Evolutionary conservation across 352 stramenopile species (phyloP).

Genomic region (Chrysophaeum taylorii): DNA sequence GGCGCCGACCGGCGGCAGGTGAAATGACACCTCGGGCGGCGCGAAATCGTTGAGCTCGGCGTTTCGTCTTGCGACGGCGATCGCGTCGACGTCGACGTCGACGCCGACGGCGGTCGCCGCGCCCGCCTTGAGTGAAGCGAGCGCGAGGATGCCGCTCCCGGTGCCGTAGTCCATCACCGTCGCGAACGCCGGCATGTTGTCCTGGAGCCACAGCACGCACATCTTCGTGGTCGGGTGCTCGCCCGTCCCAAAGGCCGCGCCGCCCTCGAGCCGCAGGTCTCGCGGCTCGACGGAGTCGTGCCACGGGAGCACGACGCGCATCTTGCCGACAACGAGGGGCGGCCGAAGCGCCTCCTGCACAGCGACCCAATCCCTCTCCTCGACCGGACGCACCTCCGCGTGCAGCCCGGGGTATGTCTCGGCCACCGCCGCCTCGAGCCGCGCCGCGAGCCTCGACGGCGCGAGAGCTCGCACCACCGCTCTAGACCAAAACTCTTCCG

Average conservation of each 20-base stretch:
- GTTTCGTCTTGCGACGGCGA: slow-evolving; percentile 37
- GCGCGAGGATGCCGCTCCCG: slow-evolving; percentile 48
- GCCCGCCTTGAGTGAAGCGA: slow-evolving; percentile 42
- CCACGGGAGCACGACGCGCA: not conserved
- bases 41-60: slow-evolving; percentile 36
- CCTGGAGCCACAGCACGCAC: slow-evolving; percentile 45
- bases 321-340: not conserved
- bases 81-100: slow-evolving; percentile 43
- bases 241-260: slow-evolving; percentile 55
- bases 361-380: not conserved
- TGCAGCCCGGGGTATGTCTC: too few species aligned
- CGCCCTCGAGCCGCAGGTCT: slow-evolving; percentile 45
- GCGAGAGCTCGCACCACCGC: not conserved
- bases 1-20: not conserved
- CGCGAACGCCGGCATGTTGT: slow-evolving; percentile 22
- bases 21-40: not conserved
- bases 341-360: not conserved
- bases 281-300: not conserved
- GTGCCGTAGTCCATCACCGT: too few species aligned
- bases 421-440: not conserved
- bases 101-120: slow-evolving; percentile 21
- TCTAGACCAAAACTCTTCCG: not conserved
- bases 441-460: not conserved
- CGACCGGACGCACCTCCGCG: too few species aligned
- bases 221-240: slow-evolving; percentile 56